Conservation (phyloP, 495 filamentous ascomycete species). For the Penicillium samsonianum region DNA sequence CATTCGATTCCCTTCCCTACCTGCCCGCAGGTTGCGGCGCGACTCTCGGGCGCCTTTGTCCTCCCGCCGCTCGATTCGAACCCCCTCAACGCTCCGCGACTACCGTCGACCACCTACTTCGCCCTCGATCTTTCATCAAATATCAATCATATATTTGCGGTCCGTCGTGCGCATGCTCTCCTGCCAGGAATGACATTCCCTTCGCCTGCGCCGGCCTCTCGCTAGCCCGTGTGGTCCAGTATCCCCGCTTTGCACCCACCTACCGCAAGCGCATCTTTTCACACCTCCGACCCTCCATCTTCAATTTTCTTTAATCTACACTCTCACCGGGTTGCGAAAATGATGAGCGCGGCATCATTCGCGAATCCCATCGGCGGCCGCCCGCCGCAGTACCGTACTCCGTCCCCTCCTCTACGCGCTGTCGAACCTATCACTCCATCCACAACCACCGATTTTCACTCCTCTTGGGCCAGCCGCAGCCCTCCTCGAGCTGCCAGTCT, state of each 20-base stretch:
- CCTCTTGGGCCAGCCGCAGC: slow-evolving; percentile 38
- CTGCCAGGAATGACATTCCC: slow-evolving; percentile 50
- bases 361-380: slow-evolving; percentile 40
- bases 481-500: slow-evolving; percentile 29
- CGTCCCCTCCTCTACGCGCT: slow-evolving; percentile 56
- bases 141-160: slow-evolving; percentile 27
- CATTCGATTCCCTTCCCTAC: slow-evolving; percentile 18
- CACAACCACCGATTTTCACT: slow-evolving; percentile 33
- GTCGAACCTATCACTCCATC: slow-evolving; percentile 55
- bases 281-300: slow-evolving; percentile 25
- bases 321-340: slow-evolving; percentile 26
- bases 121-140: slow-evolving; percentile 27
- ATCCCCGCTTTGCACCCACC: slow-evolving; percentile 52
- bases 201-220: slow-evolving; percentile 47
- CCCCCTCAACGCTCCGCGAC: slow-evolving; percentile 44
- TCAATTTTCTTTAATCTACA: slow-evolving; percentile 15
- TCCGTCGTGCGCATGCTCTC: slow-evolving; percentile 31
- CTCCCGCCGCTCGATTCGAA: slow-evolving; percentile 38
- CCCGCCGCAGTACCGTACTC: slow-evolving; percentile 54
- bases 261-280: slow-evolving; percentile 42
- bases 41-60: slow-evolving; percentile 40
- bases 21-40: slow-evolving; percentile 38
- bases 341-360: slow-evolving; percentile 52
- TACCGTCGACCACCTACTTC: slow-evolving; percentile 28
- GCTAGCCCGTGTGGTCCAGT: slow-evolving; percentile 51